Evolutionary conservation across 1,139 yeast genomes (phyloP).

Genomic region (Blastobotrys indianensis): DNA sequence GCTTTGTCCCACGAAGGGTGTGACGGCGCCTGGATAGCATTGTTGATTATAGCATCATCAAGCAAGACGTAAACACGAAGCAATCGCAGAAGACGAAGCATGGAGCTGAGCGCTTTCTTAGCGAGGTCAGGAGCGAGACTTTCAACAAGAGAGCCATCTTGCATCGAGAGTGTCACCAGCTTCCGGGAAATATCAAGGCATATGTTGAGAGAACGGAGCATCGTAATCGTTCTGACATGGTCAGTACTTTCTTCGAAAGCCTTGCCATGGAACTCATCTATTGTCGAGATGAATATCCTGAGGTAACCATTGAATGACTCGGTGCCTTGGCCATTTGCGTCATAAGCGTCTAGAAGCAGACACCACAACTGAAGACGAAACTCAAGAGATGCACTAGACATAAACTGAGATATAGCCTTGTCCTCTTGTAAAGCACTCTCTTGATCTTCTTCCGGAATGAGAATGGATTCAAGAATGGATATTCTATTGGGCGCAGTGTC

Average conservation of each 20-base stretch:
- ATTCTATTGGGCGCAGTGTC: conserved; percentile 28
- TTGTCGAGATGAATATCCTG: conserved; percentile 41
- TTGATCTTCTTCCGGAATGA: conserved; percentile 29
- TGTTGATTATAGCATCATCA: conserved; percentile 36
- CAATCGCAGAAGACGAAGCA: conserved; percentile 37
- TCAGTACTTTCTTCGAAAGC: conserved; percentile 18
- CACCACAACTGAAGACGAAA: conserved; percentile 74
- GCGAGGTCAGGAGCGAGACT: conserved; percentile 15
- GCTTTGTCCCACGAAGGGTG: conserved; percentile 33
- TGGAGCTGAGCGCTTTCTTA: conserved; percentile 26
- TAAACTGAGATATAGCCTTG: conserved; percentile 51
- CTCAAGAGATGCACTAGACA: conserved; percentile 57
- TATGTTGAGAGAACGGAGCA: conserved; percentile 42
- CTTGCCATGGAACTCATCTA: conserved; percentile 35
- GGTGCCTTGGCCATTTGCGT: conserved; percentile 36
- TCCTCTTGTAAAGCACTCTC: conserved; percentile 32
- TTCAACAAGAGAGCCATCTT: conserved; percentile 15
- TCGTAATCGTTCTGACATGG: conserved; percentile 23
- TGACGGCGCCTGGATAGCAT: conserved; percentile 29
- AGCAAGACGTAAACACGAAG: conserved; percentile 39
- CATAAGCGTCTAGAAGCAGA: conserved; percentile 58
- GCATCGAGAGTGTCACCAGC: conserved; percentile 24
- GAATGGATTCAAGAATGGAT: conserved; percentile 49
- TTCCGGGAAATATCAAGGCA: conserved; percentile 40
- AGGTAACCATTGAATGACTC: conserved; percentile 54